A percentile compares a stretch with the other conserved stretches of the same genome.
Conservation (phyloP, 1,284 basidiomycete genomes). For the Heterobasidion occidentale region DNA sequence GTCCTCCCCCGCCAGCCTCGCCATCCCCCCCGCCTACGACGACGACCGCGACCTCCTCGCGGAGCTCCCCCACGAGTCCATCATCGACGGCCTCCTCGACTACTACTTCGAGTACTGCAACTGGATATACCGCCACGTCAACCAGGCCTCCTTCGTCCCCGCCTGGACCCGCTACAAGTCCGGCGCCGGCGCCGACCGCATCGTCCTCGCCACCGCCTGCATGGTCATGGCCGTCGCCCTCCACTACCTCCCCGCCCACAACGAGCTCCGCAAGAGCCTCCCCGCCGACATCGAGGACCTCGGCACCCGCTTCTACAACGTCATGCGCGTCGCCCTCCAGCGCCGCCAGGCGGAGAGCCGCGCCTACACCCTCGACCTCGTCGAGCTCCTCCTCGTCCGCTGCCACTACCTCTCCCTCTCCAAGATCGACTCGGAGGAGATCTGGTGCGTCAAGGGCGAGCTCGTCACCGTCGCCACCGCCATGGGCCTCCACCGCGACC, state of each 20-base stretch:
- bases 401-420: conserved; percentile 63
- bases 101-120: conserved; percentile 81
- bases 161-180: conserved; percentile 69
- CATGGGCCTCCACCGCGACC: conserved; percentile 78
- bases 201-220: conserved; percentile 62
- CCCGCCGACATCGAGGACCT: conserved; percentile 45
- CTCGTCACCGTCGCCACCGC: conserved; percentile 66
- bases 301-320: conserved; percentile 55
- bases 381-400: conserved; percentile 63
- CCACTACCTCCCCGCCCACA: conserved; percentile 61
- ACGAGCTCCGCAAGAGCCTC: conserved; percentile 43
- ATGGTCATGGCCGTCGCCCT: conserved; percentile 64
- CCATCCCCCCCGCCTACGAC: conserved; percentile 35
- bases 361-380: conserved; percentile 64
- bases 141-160: conserved; percentile 47
- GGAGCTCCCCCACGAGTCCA: conserved; percentile 51
- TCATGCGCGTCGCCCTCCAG: conserved; percentile 58
- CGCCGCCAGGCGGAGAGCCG: conserved; percentile 52
- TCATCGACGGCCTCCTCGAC: conserved; percentile 62
- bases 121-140: conserved; percentile 75
- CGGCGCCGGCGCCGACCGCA: conserved; percentile 54
- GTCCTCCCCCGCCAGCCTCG: conserved; percentile 3
- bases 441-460: conserved; percentile 67
- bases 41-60: conserved; percentile 65
- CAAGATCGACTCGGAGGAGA: conserved; percentile 71